Conservation (phyloP, 2,329 filamentous ascomycete genomes). For the Kalaharituber pfeilii region DNA sequence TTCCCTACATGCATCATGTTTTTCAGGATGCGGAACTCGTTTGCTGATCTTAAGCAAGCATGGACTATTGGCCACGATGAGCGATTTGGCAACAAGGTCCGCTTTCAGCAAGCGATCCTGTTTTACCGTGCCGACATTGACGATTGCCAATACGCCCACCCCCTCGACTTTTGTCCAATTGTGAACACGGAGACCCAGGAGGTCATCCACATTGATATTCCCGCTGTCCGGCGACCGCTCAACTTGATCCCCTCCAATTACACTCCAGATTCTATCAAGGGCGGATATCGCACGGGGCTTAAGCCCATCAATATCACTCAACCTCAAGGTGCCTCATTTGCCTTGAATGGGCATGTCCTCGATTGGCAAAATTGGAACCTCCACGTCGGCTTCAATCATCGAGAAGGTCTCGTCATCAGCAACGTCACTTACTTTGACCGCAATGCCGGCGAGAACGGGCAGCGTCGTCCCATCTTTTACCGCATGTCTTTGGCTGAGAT, state of each 20-base stretch:
- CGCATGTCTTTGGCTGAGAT: slow-evolving; percentile 79
- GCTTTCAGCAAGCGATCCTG: slow-evolving; percentile 85
- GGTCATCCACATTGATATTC: slow-evolving; percentile 71
- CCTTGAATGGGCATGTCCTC: slow-evolving; percentile 52
- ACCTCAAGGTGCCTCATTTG: slow-evolving; percentile 77
- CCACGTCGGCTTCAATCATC: slow-evolving; percentile 88
- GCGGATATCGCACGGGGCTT: slow-evolving; percentile 62
- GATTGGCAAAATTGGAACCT: slow-evolving; percentile 90
- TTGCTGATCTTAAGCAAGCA: slow-evolving; percentile 31
- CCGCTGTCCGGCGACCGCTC: slow-evolving; percentile 55
- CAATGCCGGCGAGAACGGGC: slow-evolving; percentile 34
- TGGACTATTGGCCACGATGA: slow-evolving; percentile 95
- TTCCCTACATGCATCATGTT: background rate
- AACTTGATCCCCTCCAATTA: slow-evolving; percentile 68
- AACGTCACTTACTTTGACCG: slow-evolving; percentile 84
- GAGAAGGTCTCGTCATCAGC: slow-evolving; percentile 76
- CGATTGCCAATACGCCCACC: slow-evolving; percentile 78
- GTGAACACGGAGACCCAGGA: slow-evolving; percentile 63
- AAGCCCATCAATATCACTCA: slow-evolving; percentile 82
- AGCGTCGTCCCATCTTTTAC: slow-evolving; percentile 72
- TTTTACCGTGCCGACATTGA: slow-evolving; percentile 79
- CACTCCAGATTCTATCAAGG: slow-evolving; percentile 28
- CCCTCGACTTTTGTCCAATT: slow-evolving; percentile 86
- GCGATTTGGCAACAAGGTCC: slow-evolving; percentile 59
- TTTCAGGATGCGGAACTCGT: background rate